Evolutionary conservation across 306 rosid species (phyloP), one percentile per base, ranked within the genome.

Genomic region (Cucurbita ficifolia): DNA sequence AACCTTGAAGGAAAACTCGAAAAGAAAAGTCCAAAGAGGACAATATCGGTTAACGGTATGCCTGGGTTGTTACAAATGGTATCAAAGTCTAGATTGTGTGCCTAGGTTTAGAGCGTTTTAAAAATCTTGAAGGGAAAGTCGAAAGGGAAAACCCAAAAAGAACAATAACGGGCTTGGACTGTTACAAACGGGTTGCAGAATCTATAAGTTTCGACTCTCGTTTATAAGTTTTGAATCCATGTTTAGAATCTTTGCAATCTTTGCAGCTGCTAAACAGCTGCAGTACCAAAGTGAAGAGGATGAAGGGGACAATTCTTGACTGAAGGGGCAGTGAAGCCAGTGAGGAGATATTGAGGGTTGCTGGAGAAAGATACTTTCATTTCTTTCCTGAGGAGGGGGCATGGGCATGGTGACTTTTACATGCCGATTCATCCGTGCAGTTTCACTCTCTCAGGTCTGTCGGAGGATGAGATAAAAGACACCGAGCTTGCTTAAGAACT

Each of bases 401-500:
- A n/a, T n/a, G n/a, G 84, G 77, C 13, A 74, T 73, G 91, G 83
- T 58, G 74, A 63, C 72, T 62, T 46, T 60, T 73, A 24, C 78
- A 69, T 79, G 64, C 80, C 86, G 2, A 74, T 73, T 75, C 90
- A 86, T 62, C 89, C 92, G 17, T 90, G 82, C 62, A 91, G 86
- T 12, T 83, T 80, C 18, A 88, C 82, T 10, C 76, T 81, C 13
- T 76, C 79, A 1, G 77, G 62, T 54, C 75, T 90, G 10, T 83
- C 89, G 0, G 83, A 84, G 38, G 87, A 86, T 45, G 90, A 90
- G 70, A 80, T 63, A 18, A 72, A 77, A 80, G 98, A 90, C 5
- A 79, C 87, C 33, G 96, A 86, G 62, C 98, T 93, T 57, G 89
- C 82, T n/a, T n/a, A n/a, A n/a, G n/a, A n/a, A n/a, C n/a, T n/a